Base-by-base conservation (phyloP, 1,284 basidiomycete genomes). In the Cutaneotrichosporon arboriforme region DNA sequence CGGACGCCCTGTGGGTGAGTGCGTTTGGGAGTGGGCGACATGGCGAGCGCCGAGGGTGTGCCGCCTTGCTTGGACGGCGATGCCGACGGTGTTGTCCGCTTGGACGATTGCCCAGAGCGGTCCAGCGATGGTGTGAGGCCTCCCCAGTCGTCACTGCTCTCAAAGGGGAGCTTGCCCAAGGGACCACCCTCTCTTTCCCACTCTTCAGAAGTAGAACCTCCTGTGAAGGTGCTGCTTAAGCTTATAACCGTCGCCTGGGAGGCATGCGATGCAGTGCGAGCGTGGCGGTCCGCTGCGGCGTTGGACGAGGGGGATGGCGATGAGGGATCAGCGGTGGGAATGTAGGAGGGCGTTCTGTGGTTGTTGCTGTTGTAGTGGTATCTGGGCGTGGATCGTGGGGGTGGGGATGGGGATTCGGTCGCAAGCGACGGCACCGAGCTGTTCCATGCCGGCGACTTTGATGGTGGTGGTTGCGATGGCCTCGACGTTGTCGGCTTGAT, bases 171-270 rank as follows among this genome's bases (percentile, higher is more conserved):
- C 51, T 57, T 55, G 31, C 58, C 58, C 5, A 60, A 26, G 4
- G 57, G 50, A 2, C 58, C 58, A 20, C 58, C 58, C 13, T 57
- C 55, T 34, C 52, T 36, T 22, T 45, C 54, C 58, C 58, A 60
- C 17, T 55, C 46, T 14, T 17, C 14, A 2, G 54, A 56, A 4
- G 31, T 47, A 2, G 35, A 54, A 12, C 37, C 35, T 1, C 46
- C 56, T 3, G 52, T 57, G 18, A 55, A 55, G 2, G 57, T 55
- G 43, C 53, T 55, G 48, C 40, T 43, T 20, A 59, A 22, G 15
- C 53, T 55, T 14, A 59, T 52, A 40, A 59, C 57, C 2, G 57
- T 55, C 1, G 35, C 35, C 36, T 53, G 47, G 13, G 57, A 55
- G 8, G 22, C 46, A 15, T 48, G 35, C 10, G 34, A 23, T 1